Evolutionary conservation across 2,329 filamentous ascomycete genomes (phyloP), one percentile per base, ranked within the genome.

Genomic region (Ilyonectria robusta): DNA sequence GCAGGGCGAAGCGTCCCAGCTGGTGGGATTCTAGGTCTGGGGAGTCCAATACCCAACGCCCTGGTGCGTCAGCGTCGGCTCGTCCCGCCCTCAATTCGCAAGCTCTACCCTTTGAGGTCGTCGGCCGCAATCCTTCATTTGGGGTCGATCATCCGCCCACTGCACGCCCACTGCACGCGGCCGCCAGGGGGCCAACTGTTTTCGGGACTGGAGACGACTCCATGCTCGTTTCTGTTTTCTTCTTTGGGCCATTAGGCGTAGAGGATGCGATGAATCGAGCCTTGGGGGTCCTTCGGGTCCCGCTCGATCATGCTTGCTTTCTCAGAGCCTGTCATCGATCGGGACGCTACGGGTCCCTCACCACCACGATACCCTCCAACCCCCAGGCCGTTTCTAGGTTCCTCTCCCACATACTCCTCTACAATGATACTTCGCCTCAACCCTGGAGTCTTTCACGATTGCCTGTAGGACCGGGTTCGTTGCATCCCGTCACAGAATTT

Each of bases 41-140:
- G 70, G 69, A 72, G 62, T 47, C 61, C 61, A 65, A 67, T 56
- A 67, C 67, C 51, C 9, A 42, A 66, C 21, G 65, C 69, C 64
- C 65, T 65, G 65, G 17, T 63, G 66, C 59, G 62, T 62, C 61
- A 72, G 65, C 50, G 54, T 75, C 73, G 73, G 73, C 71, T 76
- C 73, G 73, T 75, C 72, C 73, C 73, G 73, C 67, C 57, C 47
- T 58, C 21, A 21, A 59, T 69, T 75, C 73, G 73, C 73, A 75
- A 76, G 71, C 62, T 75, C 70, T 71, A 19, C 73, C 67, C 33
- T 61, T 68, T 70, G 40, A 6, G 56, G 61, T 53, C 11, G 35
- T 8, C 65, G 59, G 65, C 17, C 23, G 46, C 42, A 48, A 42
- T 68, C 13, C 67, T 50, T 29, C 53, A 66, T 70, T 55, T 19